Percentiles rank a stretch among this genome's conserved stretches.
Conservation (phyloP, 805 yeast genomes). For the Ogataea degrootiae region DNA sequence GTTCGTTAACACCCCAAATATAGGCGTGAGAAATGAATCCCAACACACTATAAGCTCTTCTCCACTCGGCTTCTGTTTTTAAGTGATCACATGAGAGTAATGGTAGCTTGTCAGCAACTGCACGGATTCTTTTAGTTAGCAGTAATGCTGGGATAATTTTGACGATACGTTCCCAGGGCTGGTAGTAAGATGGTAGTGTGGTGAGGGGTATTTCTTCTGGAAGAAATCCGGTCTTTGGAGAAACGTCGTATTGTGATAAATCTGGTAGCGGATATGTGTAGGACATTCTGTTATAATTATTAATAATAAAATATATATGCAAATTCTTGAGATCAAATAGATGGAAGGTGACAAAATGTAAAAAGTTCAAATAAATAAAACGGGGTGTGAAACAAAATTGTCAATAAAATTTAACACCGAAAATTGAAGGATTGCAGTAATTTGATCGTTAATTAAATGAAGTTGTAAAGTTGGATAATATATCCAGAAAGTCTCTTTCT, state of each 20-base stretch:
- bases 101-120: slow-evolving; percentile 62
- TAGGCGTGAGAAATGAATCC: slow-evolving; percentile 85
- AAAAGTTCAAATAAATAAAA: not conserved
- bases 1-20: slow-evolving; percentile 73
- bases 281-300: slow-evolving; percentile 12
- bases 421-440: too few relatives aligned
- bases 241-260: slow-evolving; percentile 64
- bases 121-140: slow-evolving; percentile 57
- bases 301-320: not conserved
- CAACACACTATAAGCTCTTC: slow-evolving; percentile 78
- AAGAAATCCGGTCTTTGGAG: slow-evolving; percentile 70
- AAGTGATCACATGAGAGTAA: slow-evolving; percentile 46
- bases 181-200: slow-evolving; percentile 53
- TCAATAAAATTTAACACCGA: too few relatives aligned
- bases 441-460: too few relatives aligned
- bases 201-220: slow-evolving; percentile 64
- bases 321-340: not conserved
- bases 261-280: slow-evolving; percentile 38
- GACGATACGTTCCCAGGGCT: slow-evolving; percentile 74
- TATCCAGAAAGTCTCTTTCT: too few relatives aligned
- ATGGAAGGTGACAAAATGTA: not conserved
- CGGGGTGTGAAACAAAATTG: not conserved
- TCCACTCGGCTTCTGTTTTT: slow-evolving; percentile 43
- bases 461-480: too few relatives aligned
- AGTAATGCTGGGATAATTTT: slow-evolving; percentile 68